phyloP scores from a whole-genome alignment of 2,329 filamentous ascomycete species.

The Myriosclerotinia scirpicola region DNA sequence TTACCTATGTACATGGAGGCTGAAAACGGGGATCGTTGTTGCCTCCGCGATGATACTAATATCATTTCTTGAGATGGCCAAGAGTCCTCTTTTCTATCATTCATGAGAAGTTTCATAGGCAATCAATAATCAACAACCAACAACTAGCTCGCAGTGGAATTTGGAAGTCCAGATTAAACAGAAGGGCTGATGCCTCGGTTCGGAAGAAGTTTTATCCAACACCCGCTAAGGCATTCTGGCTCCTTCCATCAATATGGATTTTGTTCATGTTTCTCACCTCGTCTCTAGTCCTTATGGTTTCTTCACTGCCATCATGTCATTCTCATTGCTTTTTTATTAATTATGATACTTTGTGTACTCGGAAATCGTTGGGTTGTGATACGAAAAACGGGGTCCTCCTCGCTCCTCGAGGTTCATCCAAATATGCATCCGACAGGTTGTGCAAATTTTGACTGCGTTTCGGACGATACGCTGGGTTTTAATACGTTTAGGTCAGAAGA shows the following conservation, averaged over 20 bases:
- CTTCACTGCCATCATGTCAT: not conserved
- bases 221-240: not conserved
- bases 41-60: not conserved
- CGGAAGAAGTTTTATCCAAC: not conserved
- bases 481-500: not conserved
- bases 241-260: not conserved
- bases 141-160: not conserved
- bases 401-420: not conserved
- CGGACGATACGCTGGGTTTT: not conserved
- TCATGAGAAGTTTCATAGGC: too few species aligned
- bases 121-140: not conserved
- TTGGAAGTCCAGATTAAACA: conserved; percentile 8
- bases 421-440: not conserved
- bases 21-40: not conserved
- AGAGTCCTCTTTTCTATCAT: not conserved
- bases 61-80: not conserved
- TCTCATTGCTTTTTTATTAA: not conserved
- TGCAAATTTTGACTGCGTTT: conserved; percentile 4
- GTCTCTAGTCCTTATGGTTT: not conserved
- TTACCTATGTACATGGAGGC: not conserved
- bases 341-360: not conserved
- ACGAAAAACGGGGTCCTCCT: not conserved
- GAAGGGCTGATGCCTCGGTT: not conserved
- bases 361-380: not conserved
- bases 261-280: not conserved